Evolutionary conservation across 768 basidiomycete species (phyloP).

Genomic region (Tricholoma sp.): DNA sequence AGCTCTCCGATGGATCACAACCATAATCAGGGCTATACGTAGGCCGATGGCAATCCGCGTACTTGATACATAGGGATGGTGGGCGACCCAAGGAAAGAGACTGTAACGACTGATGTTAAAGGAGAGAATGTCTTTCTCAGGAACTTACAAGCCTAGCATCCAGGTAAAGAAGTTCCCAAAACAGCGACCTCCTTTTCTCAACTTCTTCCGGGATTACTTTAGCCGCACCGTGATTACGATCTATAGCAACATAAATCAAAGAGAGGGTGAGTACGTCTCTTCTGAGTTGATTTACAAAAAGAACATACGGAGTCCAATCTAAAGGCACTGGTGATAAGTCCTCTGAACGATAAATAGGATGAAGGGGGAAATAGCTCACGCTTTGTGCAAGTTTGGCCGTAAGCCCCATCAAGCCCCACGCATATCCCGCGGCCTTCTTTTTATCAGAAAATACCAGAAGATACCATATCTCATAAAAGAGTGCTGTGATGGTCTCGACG

Average conservation of each 20-base stretch:
- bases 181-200: constrained; percentile 60
- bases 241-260: constrained; percentile 25
- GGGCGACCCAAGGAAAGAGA: constrained; percentile 65
- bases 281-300: constrained; percentile 10
- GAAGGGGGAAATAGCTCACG: constrained; percentile 32
- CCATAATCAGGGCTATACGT: constrained; percentile 38
- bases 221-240: constrained; percentile 58
- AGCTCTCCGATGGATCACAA: constrained; percentile 30
- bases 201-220: constrained; percentile 69
- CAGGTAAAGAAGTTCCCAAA: constrained; percentile 66
- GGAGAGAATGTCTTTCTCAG: constrained; percentile 14
- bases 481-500: constrained; percentile 50
- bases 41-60: constrained; percentile 54
- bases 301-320: constrained; percentile 57
- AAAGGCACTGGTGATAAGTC: background rate
- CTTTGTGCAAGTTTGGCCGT: constrained; percentile 59
- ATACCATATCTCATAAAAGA: constrained; percentile 66
- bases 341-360: background rate
- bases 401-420: constrained; percentile 52
- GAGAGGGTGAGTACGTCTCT: constrained; percentile 11
- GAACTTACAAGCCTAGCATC: constrained; percentile 52
- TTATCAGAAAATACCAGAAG: constrained; percentile 65
- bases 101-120: constrained; percentile 21
- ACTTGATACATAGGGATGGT: constrained; percentile 55
- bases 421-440: constrained; percentile 57